Evolutionary conservation across 306 rosid species (phyloP), one percentile per base, ranked within the genome.

Genomic region (Cicer pinnatifidum): DNA sequence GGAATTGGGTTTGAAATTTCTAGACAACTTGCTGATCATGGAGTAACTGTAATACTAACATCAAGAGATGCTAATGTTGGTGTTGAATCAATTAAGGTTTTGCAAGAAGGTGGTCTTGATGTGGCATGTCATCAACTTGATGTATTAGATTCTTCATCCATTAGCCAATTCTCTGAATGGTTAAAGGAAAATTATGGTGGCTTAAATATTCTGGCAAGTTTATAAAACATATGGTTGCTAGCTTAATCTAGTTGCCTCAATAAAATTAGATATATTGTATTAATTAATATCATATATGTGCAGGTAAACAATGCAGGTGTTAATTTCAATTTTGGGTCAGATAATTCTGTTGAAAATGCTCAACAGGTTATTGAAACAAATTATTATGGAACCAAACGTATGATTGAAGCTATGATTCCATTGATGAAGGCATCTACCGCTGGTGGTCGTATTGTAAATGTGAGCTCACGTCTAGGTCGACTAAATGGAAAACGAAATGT

Each of bases 301-400:
- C 90, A 90, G 97, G 83, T 93, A 39, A 93, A 93, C 43, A 93
- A 93, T 59, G 97, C 98, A 1, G 97, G 93, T 43, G 90, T 93
- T 57, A 91, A 93, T 80, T 93, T 89, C 89, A 93, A 91, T 84
- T 75, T 84, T 54, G 98, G 98, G 61, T 78, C 80, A 71, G 85
- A 89, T 37, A 91, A 93, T 75, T 85, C 97, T 1, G 92, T 89
- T 17, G 93, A 91, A 80, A 64, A 84, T 81, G 90, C 93, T 9
- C 76, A 23, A 17, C 77, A 44, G 72, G 98, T 93, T 33, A 82
- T 89, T 71, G 87, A 80, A 15, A 93, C 98, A 67, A 91, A 90
- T 83, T 93, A 93, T 67, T 78, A 61, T 10, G 97, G 98, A 60
- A 87, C 89, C 39, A 91, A 91, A 52, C 88, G 80, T 38, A 85